phyloP scores from a whole-genome alignment of 352 stramenopile genomes.

The Phytophthora pini region DNA sequence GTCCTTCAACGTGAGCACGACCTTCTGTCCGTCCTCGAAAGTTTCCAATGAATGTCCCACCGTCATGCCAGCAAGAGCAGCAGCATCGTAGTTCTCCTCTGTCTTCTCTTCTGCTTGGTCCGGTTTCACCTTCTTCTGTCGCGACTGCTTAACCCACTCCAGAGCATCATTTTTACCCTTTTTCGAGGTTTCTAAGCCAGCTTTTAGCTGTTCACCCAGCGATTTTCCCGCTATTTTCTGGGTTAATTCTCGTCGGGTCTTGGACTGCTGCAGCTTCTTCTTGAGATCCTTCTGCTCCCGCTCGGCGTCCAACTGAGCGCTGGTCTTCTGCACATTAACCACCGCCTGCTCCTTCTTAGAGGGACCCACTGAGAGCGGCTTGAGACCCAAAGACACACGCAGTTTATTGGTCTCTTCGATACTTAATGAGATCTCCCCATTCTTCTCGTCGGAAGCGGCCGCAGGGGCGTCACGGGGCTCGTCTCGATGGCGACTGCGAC shows the following conservation, averaged over 20 bases:
- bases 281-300: conserved; percentile 53
- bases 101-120: conserved; percentile 24
- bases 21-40: conserved; percentile 92
- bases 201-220: conserved; percentile 73
- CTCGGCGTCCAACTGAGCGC: conserved; percentile 59
- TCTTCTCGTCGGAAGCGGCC: conserved; percentile 53
- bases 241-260: conserved; percentile 71
- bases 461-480: not conserved
- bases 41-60: conserved; percentile 88
- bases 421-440: conserved; percentile 83
- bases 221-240: conserved; percentile 77
- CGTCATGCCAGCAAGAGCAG: conserved; percentile 88
- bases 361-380: conserved; percentile 62
- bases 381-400: conserved; percentile 72
- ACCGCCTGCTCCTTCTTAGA: conserved; percentile 58
- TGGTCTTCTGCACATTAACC: conserved; percentile 75
- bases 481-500: conserved; percentile 29
- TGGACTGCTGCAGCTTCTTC: conserved; percentile 68
- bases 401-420: conserved; percentile 87
- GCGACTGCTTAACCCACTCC: conserved; percentile 78
- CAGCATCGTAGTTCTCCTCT: conserved; percentile 58
- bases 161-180: conserved; percentile 41
- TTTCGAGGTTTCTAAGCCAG: conserved; percentile 17
- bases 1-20: conserved; percentile 96
- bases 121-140: conserved; percentile 16